Base-by-base conservation (phyloP, 257 asterid genomes). In the Nicotiana attenuata region DNA sequence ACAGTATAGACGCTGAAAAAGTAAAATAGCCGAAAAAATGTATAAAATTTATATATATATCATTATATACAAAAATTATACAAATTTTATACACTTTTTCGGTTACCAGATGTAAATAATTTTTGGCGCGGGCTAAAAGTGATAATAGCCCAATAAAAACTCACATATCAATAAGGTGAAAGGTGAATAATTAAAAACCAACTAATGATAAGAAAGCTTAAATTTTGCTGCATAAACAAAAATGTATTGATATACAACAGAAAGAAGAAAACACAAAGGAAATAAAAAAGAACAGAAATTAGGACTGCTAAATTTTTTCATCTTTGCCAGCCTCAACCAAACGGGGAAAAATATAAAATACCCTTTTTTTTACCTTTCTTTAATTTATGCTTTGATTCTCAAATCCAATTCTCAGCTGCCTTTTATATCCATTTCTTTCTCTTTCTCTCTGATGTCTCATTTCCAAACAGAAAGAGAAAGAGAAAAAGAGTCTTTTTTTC, bases 291-390 rank as follows among this genome's bases (percentile, higher is more conserved):
- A 17, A 28, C 13, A 28, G 13, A 8, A 65, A 65, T 33, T 33
- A 41, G 50, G 47, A 38, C 47, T 1, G 47, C 47, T 38, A 38
- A 35, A 7, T 7, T 6, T 15, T 55, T 55, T 15, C 60, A 53
- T 55, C 60, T 6, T 16, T 55, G 71, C 57, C 29, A 20, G 33
- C 60, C 41, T 76, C 81, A 76, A 80, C 86, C 83, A 19, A 63
- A 59, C 76, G 77, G 24, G 7, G 88, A 68, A 57, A 84, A 82
- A 29, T 28, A 73, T 56, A 19, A 59, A 82, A 67, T 41, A 1
- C 35, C 38, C 20, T 3, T 35, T 11, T 16, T 3, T 33, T 56
- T 6, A 14, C 35, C 24, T 47, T 73, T 15, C 31, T 24, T 22
- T 6, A 6, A 20, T 71, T 45, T 20, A 45, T 71, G 8, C 7